These are phyloP conservation scores for Climacium dendroides DNA, from an alignment of 225 moss, liverwort and hornwort species.

Conservation along the genomic window DNA sequence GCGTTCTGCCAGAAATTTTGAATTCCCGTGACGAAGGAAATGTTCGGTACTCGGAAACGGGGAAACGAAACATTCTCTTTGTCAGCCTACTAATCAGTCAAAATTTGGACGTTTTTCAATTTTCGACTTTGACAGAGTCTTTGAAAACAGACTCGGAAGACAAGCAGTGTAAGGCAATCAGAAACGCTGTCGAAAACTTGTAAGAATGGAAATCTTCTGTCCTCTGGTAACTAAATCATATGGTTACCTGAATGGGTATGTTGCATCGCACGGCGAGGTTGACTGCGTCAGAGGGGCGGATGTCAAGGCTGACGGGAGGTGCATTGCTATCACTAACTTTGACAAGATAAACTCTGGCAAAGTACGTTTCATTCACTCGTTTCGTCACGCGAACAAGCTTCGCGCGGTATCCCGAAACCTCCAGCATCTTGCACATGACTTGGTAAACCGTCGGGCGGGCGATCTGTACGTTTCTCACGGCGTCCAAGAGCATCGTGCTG, in stretches of 20 bases:
- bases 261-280: conserved; percentile 78
- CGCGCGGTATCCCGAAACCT: conserved; percentile 67
- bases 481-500: conserved; percentile 73
- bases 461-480: conserved; percentile 70
- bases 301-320: conserved; percentile 63
- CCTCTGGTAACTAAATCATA: neutral
- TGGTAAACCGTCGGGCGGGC: conserved; percentile 85
- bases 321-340: conserved; percentile 56
- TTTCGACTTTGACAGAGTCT: neutral
- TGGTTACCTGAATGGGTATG: conserved; percentile 72
- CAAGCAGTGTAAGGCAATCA: neutral
- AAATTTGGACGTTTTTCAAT: neutral
- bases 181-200: neutral
- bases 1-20: neutral
- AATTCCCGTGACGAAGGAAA: neutral
- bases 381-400: conserved; percentile 80
- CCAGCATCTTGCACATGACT: conserved; percentile 84
- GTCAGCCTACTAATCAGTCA: neutral
- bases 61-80: neutral
- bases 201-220: too few species aligned
- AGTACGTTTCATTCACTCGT: conserved; percentile 79
- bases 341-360: conserved; percentile 56
- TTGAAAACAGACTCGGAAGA: neutral
- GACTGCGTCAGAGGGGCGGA: conserved; percentile 87
- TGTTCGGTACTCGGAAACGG: neutral